Conservation (phyloP, 78 protist genomes). For the Bigelowiella natans region DNA sequence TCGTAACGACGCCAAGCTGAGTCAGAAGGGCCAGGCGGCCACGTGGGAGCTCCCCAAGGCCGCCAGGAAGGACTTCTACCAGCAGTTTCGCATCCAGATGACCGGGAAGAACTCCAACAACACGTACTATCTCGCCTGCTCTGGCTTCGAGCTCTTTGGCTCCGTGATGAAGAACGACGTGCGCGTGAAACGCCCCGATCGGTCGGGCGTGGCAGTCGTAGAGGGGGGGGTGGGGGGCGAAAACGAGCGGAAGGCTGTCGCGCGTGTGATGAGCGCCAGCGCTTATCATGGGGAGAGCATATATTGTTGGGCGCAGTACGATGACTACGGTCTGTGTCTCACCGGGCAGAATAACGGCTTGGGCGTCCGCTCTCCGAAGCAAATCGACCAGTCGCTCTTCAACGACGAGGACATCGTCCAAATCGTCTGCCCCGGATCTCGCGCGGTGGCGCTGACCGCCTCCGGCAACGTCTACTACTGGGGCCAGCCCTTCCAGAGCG, state of each 20-base stretch:
- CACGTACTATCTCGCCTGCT: neutral
- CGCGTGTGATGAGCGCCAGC: too few relatives aligned
- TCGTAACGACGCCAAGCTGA: neutral
- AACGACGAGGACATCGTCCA: neutral
- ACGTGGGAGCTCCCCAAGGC: slow-evolving; percentile 6
- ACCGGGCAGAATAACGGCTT: neutral
- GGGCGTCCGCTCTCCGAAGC: neutral
- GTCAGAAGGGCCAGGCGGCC: neutral
- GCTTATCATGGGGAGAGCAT: neutral
- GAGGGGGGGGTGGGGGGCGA: too few relatives aligned
- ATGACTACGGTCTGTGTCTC: neutral
- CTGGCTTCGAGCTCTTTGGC: slow-evolving; percentile 5
- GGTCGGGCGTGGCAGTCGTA: too few relatives aligned
- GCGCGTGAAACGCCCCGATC: neutral
- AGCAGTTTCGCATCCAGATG: neutral
- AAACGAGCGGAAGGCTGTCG: too few relatives aligned
- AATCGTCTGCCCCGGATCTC: neutral
- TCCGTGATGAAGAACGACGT: neutral
- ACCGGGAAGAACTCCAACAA: slow-evolving; percentile 5
- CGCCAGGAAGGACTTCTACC: neutral
- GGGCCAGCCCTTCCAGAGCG: neutral
- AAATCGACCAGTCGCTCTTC: neutral
- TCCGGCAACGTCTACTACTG: neutral
- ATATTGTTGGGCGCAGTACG: neutral
- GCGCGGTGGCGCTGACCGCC: neutral